A percentile compares a stretch with the other conserved stretches of the same genome.
phyloP scores from a whole-genome alignment of 1,139 yeast species.

The Sugiyamaella sp. region DNA sequence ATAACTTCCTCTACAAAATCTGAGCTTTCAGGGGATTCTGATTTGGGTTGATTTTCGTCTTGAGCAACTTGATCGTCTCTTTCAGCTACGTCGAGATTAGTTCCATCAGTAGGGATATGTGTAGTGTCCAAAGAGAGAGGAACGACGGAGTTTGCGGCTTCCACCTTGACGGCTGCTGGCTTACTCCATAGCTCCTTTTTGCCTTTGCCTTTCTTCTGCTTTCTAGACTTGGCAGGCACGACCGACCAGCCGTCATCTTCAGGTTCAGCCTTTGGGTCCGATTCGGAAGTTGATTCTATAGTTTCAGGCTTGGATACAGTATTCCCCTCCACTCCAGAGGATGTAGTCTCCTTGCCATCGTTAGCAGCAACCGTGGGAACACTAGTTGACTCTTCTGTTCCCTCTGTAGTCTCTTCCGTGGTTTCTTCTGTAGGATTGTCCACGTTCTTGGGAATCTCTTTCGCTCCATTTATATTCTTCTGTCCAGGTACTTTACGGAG shows the following conservation, averaged over 20 bases:
- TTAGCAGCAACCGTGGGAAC: not conserved
- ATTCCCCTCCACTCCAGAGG: too few species aligned
- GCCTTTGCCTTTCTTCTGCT: conserved; percentile 26
- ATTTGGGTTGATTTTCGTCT: too few species aligned
- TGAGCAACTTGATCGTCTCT: too few species aligned
- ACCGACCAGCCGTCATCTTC: conserved; percentile 34
- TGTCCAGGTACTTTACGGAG: conserved; percentile 73
- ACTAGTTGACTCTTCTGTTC: not conserved
- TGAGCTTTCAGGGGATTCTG: conserved; percentile 6
- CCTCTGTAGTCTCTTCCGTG: not conserved
- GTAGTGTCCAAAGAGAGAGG: too few species aligned
- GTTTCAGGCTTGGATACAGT: not conserved
- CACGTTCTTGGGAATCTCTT: conserved; percentile 19
- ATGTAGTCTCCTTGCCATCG: too few species aligned
- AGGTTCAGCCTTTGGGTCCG: conserved; percentile 14
- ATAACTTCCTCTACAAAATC: conserved; percentile 47
- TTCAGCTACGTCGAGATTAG: conserved; percentile 34
- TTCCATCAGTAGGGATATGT: conserved; percentile 13
- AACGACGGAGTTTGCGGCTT: too few species aligned
- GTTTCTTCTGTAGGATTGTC: not conserved
- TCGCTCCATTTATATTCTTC: conserved; percentile 36
- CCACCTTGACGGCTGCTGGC: conserved; percentile 22
- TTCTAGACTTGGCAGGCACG: conserved; percentile 23
- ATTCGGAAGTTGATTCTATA: conserved; percentile 21
- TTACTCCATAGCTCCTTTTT: conserved; percentile 13